Evolutionary conservation across 306 rosid genomes (phyloP).

Genomic region (Cucumis hystrix): DNA sequence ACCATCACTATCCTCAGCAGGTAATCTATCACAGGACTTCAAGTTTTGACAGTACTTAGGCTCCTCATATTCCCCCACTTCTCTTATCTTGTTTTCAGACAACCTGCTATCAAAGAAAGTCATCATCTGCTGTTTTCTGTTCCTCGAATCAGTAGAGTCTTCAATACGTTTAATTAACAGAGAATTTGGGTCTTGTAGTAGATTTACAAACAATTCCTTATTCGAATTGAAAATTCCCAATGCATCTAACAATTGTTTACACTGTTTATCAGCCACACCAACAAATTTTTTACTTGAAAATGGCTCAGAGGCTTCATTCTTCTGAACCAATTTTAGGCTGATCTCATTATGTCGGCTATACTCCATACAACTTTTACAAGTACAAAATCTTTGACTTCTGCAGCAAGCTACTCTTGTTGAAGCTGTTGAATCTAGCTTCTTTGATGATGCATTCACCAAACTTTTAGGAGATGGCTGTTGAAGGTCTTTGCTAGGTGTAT

Average conservation of each 20-base stretch:
- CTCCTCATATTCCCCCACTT: conserved; percentile 22
- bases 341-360: conserved; percentile 17
- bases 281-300: conserved; percentile 28
- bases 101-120: conserved; percentile 5
- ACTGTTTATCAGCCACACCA: conserved; percentile 29
- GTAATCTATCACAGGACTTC: conserved; percentile 12
- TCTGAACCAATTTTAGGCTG: conserved; percentile 9
- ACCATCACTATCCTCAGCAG: conserved; percentile 13
- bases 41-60: background rate
- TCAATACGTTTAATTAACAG: conserved; percentile 46
- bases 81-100: conserved; percentile 14
- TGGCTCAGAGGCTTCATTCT: conserved; percentile 33
- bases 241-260: conserved; percentile 51
- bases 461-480: conserved; percentile 8
- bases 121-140: conserved; percentile 17
- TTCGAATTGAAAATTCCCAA: conserved; percentile 56
- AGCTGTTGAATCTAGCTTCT: conserved; percentile 13
- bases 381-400: conserved; percentile 25
- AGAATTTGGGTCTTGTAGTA: conserved; percentile 67
- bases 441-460: conserved; percentile 9
- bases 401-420: conserved; percentile 12
- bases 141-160: conserved; percentile 27
- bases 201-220: conserved; percentile 50
- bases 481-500: conserved; percentile 10
- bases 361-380: conserved; percentile 32